Conservation (phyloP, 1,139 yeast species). For the Candida sojae region DNA sequence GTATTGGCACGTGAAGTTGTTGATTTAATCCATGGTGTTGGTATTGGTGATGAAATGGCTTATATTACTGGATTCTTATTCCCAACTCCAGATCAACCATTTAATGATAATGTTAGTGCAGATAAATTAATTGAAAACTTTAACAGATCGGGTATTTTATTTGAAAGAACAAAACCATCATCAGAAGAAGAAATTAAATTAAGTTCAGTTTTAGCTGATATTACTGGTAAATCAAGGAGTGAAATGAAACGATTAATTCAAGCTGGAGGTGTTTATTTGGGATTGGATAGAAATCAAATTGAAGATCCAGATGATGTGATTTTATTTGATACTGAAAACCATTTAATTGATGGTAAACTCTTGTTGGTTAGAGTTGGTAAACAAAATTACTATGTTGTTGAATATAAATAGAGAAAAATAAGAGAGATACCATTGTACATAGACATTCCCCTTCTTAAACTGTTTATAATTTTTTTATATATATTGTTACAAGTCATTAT, state of each 20-base stretch:
- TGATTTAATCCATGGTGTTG: constrained; percentile 83
- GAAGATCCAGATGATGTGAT: constrained; percentile 52
- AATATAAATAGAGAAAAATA: constrained; percentile 24
- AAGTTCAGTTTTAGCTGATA: constrained; percentile 40
- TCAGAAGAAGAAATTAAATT: constrained; percentile 33
- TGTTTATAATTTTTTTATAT: background rate
- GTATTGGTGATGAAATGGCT: constrained; percentile 68
- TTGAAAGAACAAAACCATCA: constrained; percentile 23
- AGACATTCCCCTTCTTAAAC: background rate
- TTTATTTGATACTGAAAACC: constrained; percentile 43
- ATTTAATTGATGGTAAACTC: constrained; percentile 59
- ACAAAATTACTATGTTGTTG: constrained; percentile 59
- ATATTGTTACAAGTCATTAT: background rate
- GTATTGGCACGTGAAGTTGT: constrained; percentile 82
- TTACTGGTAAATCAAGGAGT: constrained; percentile 41
- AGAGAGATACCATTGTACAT: background rate
- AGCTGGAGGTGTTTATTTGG: constrained; percentile 74
- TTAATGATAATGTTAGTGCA: constrained; percentile 48
- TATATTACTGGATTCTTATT: constrained; percentile 65
- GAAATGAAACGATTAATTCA: constrained; percentile 66
- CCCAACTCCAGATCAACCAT: constrained; percentile 57
- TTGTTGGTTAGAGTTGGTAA: constrained; percentile 78
- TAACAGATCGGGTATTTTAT: constrained; percentile 60
- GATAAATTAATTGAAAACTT: constrained; percentile 61
- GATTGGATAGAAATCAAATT: constrained; percentile 59